Conservation (phyloP, 208 protist species). For the Acanthamoeba divionensis region DNA sequence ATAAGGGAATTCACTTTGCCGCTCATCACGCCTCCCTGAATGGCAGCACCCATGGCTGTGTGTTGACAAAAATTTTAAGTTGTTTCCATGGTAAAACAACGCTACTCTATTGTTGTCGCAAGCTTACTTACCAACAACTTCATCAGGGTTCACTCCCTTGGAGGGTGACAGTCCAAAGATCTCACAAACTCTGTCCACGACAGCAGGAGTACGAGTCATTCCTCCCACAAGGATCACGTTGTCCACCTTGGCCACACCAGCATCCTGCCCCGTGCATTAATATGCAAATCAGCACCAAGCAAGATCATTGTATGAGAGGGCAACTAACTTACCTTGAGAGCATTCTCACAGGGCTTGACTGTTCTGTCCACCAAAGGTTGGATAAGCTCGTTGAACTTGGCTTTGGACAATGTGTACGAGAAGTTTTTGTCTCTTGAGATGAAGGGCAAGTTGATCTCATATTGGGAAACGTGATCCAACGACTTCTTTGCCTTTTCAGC, state of each 20-base stretch:
- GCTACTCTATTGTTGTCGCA: no score
- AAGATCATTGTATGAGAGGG: not conserved
- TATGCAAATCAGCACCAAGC: not conserved
- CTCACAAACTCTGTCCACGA: conserved; percentile 85
- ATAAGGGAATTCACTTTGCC: conserved; percentile 40
- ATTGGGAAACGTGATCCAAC: conserved; percentile 57
- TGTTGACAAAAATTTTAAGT: no score
- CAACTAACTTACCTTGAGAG: conserved; percentile 76
- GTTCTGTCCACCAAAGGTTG: conserved; percentile 84
- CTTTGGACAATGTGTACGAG: conserved; percentile 86
- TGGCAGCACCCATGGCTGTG: conserved; percentile 71
- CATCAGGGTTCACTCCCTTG: conserved; percentile 98
- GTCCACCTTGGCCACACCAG: conserved; percentile 81
- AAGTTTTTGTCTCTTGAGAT: conserved; percentile 94
- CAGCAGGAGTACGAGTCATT: conserved; percentile 97
- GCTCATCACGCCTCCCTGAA: conserved; percentile 62
- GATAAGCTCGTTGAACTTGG: conserved; percentile 89
- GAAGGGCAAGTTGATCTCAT: conserved; percentile 94
- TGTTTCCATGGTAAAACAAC: no score
- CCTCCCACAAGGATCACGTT: conserved; percentile 96
- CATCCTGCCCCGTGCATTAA: conserved; percentile 82
- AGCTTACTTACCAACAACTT: conserved; percentile 94
- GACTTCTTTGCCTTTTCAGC: conserved; percentile 46
- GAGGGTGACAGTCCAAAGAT: conserved; percentile 93
- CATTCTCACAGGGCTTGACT: conserved; percentile 84